Percentiles rank a stretch among this genome's conserved stretches.
phyloP scores from a whole-genome alignment of 805 yeast species.

The Hanseniaspora meyeri region DNA sequence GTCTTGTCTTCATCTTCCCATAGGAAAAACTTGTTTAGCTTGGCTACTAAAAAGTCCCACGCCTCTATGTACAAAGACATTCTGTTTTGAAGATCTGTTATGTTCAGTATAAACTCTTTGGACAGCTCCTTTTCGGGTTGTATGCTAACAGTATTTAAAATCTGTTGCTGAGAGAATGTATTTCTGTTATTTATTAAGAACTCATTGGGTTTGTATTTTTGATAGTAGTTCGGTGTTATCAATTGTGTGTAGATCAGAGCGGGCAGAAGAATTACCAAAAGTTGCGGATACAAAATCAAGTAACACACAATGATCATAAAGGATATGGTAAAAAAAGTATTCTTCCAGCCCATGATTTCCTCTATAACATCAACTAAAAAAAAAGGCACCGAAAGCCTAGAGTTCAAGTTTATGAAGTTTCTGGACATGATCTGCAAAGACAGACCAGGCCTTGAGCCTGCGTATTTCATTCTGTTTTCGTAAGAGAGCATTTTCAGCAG shows the following conservation, averaged over 20 bases:
- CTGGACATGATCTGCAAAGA: constrained; percentile 59
- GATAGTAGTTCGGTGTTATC: constrained; percentile 48
- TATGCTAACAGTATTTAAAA: constrained; percentile 39
- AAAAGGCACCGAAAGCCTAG: constrained; percentile 51
- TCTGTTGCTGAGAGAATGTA: constrained; percentile 27
- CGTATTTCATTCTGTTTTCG: constrained; percentile 45
- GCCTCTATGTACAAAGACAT: constrained; percentile 51
- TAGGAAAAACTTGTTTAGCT: neutral
- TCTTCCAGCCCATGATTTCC: constrained; percentile 49
- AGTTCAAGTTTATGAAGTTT: constrained; percentile 50
- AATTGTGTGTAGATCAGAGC: constrained; percentile 30
- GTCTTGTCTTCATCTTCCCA: constrained; percentile 7
- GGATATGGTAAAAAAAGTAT: constrained; percentile 50
- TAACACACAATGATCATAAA: constrained; percentile 40
- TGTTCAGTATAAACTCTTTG: constrained; percentile 61
- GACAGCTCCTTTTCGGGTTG: constrained; percentile 69
- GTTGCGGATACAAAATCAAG: constrained; percentile 48
- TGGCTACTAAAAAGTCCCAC: constrained; percentile 39
- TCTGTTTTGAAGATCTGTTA: constrained; percentile 75
- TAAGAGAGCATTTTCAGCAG: constrained; percentile 24
- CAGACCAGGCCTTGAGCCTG: constrained; percentile 52
- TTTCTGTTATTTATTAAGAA: constrained; percentile 26
- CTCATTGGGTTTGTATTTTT: constrained; percentile 44
- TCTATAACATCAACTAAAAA: constrained; percentile 46
- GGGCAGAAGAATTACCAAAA: constrained; percentile 41